Evolutionary conservation across 805 yeast genomes (phyloP).

Genomic region (Tetrapisispora taiwanensis): DNA sequence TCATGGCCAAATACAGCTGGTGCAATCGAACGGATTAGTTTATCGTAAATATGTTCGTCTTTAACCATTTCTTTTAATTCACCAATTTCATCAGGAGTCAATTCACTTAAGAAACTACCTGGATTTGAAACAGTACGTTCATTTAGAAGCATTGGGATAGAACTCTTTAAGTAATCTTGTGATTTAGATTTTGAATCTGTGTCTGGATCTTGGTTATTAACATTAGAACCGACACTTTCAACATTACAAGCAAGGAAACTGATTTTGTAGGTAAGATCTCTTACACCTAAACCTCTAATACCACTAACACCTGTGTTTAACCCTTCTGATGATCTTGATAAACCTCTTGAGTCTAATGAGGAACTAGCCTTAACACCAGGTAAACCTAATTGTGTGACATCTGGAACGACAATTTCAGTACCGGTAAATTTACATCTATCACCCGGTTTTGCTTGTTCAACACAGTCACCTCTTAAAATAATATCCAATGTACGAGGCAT

Average conservation of each 20-base stretch:
- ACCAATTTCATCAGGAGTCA: constrained; percentile 71
- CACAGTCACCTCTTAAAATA: constrained; percentile 84
- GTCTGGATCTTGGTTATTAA: constrained; percentile 6
- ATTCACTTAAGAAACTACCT: constrained; percentile 53
- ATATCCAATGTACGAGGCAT: constrained; percentile 97
- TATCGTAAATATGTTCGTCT: constrained; percentile 74
- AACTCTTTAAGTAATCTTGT: constrained; percentile 18
- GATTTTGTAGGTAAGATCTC: constrained; percentile 84
- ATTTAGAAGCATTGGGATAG: background rate
- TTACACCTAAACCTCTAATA: constrained; percentile 78
- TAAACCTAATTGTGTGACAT: constrained; percentile 82
- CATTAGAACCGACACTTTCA: constrained; percentile 41
- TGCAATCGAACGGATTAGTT: constrained; percentile 78
- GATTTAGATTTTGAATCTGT: constrained; percentile 13
- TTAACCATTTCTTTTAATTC: constrained; percentile 86
- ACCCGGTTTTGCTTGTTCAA: constrained; percentile 95
- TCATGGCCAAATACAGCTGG: constrained; percentile 97
- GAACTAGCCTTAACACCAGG: constrained; percentile 92
- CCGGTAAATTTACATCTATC: constrained; percentile 92
- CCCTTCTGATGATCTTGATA: constrained; percentile 44
- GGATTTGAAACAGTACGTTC: too few relatives aligned
- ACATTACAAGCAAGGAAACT: constrained; percentile 92
- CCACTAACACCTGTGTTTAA: constrained; percentile 83
- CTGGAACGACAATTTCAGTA: constrained; percentile 89
- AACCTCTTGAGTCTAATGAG: constrained; percentile 50